Evolutionary conservation across 306 rosid species (phyloP), one percentile per base, ranked within the genome.

Genomic region (Prunus davidiana): DNA sequence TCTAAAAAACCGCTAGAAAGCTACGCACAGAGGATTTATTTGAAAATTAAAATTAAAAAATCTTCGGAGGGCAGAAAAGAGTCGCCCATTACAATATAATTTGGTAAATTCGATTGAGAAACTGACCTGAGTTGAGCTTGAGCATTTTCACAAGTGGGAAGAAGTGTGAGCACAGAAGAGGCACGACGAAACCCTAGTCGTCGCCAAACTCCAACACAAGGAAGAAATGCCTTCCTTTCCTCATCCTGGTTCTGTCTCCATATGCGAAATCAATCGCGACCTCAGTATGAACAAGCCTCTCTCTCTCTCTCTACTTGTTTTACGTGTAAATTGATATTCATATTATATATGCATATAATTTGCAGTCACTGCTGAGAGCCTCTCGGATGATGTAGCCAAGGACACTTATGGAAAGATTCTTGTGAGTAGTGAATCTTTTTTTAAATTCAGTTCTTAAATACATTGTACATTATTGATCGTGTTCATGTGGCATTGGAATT

Each of bases 241-340:
- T 76, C 84, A 86, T 64, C 89, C 87, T 7, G 93, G 95, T 66
- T 87, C 90, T n/a, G 81, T 90, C 88, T 90, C 98, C 64, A 64
- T 94, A 69, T 94, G 97, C 83, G 98, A 94, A 88, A 86, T 94
- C 85, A 92, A 94, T 72, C 98, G 98, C 19, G 88, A 92, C 60
- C 96, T 91, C 67, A 88, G 98, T 91, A 69, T 4, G 81, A 34
- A 20, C 20, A 78, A 43, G 11, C 25, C 28, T 1, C 12, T 74
- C 67, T 77, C 28, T 61, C 69, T 56, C 72, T 43, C 69, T 58
- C 38, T 65, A 13, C 69, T 4, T 52, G 6, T 16, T 18, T 19
- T 20, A 10, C 15, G 14, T n/a, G 20, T 67, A 22, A 3, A 41
- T 10, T 19, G 18, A 24, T 16, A 28, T 22, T 24, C 22, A 2